Conservation (phyloP, 2,329 filamentous ascomycete species). For the Colletotrichum lini region DNA sequence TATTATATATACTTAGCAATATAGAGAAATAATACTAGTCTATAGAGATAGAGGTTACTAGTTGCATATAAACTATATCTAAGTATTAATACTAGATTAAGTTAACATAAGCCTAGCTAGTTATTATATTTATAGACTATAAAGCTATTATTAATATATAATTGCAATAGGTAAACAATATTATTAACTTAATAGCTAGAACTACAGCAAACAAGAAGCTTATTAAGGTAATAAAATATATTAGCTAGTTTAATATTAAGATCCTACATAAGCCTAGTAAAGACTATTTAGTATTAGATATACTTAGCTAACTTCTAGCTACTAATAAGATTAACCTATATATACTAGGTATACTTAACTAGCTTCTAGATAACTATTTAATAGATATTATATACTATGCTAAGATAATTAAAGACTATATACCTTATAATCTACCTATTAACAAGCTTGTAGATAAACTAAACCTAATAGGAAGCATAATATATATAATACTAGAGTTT, state of each 20-base stretch:
- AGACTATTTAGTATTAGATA: background rate
- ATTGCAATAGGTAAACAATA: background rate
- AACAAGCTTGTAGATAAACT: background rate
- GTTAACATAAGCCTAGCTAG: background rate
- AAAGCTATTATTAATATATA: background rate
- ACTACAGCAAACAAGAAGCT: background rate
- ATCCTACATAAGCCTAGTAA: background rate
- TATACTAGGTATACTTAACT: rapidly evolving
- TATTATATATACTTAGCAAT: background rate
- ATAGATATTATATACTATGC: background rate
- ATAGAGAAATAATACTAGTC: background rate
- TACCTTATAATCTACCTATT: rapidly evolving
- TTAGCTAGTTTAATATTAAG: background rate
- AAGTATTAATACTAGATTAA: background rate
- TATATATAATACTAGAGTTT: background rate
- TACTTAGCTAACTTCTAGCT: background rate
- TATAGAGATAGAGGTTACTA: background rate
- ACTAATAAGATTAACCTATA: background rate
- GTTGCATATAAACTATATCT: background rate
- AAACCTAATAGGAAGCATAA: background rate
- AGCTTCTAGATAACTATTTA: background rate
- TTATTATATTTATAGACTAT: background rate
- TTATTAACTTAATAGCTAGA: background rate
- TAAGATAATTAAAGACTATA: background rate
- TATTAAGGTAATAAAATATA: background rate